Evolutionary conservation across 1,284 basidiomycete species (phyloP).

Genomic region (Salmacisia buchloeana): DNA sequence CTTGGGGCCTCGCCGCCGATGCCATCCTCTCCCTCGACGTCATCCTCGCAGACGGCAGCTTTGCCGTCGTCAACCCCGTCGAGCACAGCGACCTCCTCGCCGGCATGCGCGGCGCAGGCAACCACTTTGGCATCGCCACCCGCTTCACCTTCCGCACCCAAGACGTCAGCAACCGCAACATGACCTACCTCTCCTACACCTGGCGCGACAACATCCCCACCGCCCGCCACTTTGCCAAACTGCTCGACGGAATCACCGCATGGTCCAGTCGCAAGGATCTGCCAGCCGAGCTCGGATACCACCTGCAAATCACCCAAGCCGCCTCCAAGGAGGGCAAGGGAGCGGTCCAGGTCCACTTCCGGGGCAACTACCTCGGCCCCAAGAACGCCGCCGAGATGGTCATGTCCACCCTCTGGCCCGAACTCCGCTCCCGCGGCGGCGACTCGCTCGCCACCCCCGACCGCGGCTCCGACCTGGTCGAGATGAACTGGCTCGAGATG

Average conservation of each 20-base stretch:
- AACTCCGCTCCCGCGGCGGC: slow-evolving; percentile 18
- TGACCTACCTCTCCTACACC: slow-evolving; percentile 27
- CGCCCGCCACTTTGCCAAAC: slow-evolving; percentile 13
- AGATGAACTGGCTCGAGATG: slow-evolving; percentile 24
- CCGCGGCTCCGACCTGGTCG: neutral
- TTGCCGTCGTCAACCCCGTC: slow-evolving; percentile 29
- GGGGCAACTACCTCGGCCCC: slow-evolving; percentile 29
- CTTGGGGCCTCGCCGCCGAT: slow-evolving; percentile 49
- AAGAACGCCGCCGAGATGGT: slow-evolving; percentile 13
- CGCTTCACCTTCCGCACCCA: slow-evolving; percentile 31
- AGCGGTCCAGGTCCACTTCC: slow-evolving; percentile 19
- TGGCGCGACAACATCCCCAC: slow-evolving; percentile 27
- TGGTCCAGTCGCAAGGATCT: slow-evolving; percentile 13
- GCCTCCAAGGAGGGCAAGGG: slow-evolving; percentile 8
- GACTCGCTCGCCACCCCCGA: slow-evolving; percentile 17
- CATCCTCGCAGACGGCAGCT: slow-evolving; percentile 48
- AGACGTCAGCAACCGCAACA: slow-evolving; percentile 29
- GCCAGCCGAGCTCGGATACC: slow-evolving; percentile 28
- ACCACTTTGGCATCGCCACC: slow-evolving; percentile 50
- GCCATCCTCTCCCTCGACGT: slow-evolving; percentile 45
- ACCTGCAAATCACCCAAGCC: slow-evolving; percentile 29
- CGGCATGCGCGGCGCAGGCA: slow-evolving; percentile 48
- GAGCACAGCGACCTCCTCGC: slow-evolving; percentile 33
- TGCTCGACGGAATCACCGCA: slow-evolving; percentile 30
- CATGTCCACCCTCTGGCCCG: slow-evolving; percentile 9